Evolutionary conservation across 2,329 filamentous ascomycete genomes (phyloP).

Genomic region (Zasmidium cellare): DNA sequence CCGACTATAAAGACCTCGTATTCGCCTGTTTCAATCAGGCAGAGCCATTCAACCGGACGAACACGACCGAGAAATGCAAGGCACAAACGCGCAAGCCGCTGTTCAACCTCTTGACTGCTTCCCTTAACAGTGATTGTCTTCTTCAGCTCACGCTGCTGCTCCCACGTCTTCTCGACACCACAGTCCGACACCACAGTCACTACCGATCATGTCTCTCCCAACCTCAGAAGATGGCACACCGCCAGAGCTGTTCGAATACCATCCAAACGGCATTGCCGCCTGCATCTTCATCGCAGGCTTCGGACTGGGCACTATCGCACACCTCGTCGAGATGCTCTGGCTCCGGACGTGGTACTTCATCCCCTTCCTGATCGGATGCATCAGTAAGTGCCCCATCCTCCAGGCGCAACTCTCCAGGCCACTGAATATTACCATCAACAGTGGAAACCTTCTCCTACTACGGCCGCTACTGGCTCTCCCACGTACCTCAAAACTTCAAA

Average conservation of each 20-base stretch:
- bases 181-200: too few species aligned
- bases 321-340: conserved; percentile 39
- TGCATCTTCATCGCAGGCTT: conserved; percentile 30
- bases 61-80: too few species aligned
- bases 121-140: neutral
- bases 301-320: conserved; percentile 31
- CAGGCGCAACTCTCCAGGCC: too few species aligned
- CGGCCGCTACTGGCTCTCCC: conserved; percentile 40
- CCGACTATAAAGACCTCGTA: too few species aligned
- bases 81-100: too few species aligned
- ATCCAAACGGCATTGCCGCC: conserved; percentile 24
- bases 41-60: too few species aligned
- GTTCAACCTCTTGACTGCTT: neutral
- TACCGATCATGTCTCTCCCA: conserved; percentile 3
- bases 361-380: conserved; percentile 38
- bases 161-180: too few species aligned
- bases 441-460: conserved; percentile 45
- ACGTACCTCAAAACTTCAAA: conserved; percentile 37
- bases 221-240: conserved; percentile 4
- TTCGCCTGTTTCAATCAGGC: too few species aligned
- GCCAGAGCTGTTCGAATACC: conserved; percentile 15
- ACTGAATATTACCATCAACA: too few species aligned
- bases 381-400: conserved; percentile 37
- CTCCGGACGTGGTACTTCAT: conserved; percentile 40
- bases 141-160: too few species aligned